Evolutionary conservation across 768 basidiomycete species (phyloP).

Genomic region (Boletus bicolor): DNA sequence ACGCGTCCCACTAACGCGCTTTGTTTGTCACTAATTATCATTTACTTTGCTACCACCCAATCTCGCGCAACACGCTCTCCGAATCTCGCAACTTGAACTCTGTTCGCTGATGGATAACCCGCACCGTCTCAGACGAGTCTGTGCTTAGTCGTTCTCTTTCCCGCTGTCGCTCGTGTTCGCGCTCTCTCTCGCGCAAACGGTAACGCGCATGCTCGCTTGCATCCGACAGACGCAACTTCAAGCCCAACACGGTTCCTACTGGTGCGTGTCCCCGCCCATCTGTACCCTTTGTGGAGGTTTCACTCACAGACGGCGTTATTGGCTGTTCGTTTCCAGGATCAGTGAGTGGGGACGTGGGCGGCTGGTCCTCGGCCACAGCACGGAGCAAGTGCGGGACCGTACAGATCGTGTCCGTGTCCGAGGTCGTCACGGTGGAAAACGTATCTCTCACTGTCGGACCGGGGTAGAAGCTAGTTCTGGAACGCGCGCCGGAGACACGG

Average conservation of each 20-base stretch:
- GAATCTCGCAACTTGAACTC: constrained; percentile 20
- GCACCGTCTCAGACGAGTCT: neutral
- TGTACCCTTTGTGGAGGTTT: neutral
- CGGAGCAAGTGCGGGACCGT: constrained; percentile 2
- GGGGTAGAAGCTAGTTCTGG: constrained; percentile 15
- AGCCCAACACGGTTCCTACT: constrained; percentile 10
- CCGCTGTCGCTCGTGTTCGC: constrained; percentile 8
- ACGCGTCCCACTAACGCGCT: neutral
- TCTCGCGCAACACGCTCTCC: constrained; percentile 19
- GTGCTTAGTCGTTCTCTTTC: neutral
- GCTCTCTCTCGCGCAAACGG: constrained; percentile 21
- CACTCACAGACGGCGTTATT: neutral
- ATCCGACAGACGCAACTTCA: constrained; percentile 23
- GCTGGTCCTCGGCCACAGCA: neutral
- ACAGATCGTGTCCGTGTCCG: constrained; percentile 15
- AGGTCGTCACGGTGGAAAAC: constrained; percentile 21
- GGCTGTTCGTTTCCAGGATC: neutral
- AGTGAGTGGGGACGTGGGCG: neutral
- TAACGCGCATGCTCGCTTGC: constrained; percentile 24
- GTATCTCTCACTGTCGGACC: constrained; percentile 13
- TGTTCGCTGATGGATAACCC: neutral
- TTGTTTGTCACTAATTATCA: constrained; percentile 11
- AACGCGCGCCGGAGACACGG: constrained; percentile 11
- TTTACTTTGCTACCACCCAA: constrained; percentile 13
- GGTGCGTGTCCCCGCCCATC: neutral